Evolutionary conservation across 345 rosid genomes (phyloP).

Genomic region (Arabis alpina): DNA sequence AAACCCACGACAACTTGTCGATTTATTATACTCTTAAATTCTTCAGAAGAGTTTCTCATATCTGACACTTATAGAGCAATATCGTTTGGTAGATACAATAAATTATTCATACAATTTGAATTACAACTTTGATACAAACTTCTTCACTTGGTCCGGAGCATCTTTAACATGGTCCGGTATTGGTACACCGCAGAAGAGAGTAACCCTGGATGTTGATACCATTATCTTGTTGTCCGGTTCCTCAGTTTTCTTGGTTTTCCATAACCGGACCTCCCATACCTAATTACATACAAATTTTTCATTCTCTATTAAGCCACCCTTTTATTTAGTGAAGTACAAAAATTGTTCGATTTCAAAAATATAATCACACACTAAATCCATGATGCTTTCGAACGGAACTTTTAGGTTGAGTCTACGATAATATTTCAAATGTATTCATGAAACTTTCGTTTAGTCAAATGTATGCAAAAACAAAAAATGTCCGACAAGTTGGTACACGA

Average conservation of each 20-base stretch:
- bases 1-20: no score
- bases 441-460: constrained; percentile 5
- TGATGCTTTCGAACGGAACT: neutral
- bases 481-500: constrained; percentile 5
- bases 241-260: constrained; percentile 57
- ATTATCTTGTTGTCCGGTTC: constrained; percentile 44
- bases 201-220: constrained; percentile 74
- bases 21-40: no score
- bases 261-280: constrained; percentile 89
- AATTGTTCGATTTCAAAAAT: neutral
- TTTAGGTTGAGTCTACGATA: neutral
- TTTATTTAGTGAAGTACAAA: neutral
- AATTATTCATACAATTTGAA: neutral
- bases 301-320: neutral
- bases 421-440: no score
- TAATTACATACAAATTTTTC: constrained; percentile 23
- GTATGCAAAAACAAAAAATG: constrained; percentile 17
- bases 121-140: constrained; percentile 43
- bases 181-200: constrained; percentile 68
- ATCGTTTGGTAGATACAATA: constrained; percentile 3
- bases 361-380: neutral
- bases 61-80: no score
- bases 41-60: no score
- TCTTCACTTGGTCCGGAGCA: constrained; percentile 56
- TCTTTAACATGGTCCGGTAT: constrained; percentile 67